These are phyloP conservation scores for Prunus mongolica DNA, from an alignment of 306 rosid genomes.

Conservation along the genomic window DNA sequence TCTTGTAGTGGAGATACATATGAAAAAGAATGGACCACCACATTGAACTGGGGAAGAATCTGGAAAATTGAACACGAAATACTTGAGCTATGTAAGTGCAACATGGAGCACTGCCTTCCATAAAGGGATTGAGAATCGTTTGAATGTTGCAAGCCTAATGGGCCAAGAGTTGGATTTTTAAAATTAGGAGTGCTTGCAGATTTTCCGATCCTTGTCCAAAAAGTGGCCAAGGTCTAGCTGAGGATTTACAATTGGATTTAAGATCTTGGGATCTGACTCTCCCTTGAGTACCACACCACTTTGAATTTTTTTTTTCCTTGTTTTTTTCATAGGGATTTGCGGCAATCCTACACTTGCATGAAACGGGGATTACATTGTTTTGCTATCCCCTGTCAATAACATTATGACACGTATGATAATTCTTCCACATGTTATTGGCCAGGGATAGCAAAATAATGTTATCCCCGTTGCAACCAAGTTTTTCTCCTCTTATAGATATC, in stretches of 20 bases:
- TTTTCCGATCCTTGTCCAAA: background rate
- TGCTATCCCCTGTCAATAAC: no score
- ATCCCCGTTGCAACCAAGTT: no score
- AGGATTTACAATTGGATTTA: background rate
- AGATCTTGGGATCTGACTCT: no score
- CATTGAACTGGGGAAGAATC: background rate
- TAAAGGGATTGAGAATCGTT: background rate
- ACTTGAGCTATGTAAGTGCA: background rate
- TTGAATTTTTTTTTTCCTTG: no score
- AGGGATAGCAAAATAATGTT: no score
- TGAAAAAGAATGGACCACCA: background rate
- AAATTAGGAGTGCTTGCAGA: background rate
- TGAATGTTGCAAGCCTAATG: background rate
- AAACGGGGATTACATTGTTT: no score
- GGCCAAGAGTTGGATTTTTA: background rate
- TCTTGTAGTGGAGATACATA: background rate
- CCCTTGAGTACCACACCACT: no score
- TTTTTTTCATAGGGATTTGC: no score
- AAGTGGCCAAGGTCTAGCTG: background rate
- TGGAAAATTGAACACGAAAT: background rate
- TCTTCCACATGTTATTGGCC: no score
- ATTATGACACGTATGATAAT: no score
- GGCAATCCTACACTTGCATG: no score
- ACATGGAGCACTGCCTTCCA: background rate
- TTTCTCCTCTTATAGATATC: no score